Conservation (phyloP, 1,284 basidiomycete genomes). For the Schizophyllum amplum region DNA sequence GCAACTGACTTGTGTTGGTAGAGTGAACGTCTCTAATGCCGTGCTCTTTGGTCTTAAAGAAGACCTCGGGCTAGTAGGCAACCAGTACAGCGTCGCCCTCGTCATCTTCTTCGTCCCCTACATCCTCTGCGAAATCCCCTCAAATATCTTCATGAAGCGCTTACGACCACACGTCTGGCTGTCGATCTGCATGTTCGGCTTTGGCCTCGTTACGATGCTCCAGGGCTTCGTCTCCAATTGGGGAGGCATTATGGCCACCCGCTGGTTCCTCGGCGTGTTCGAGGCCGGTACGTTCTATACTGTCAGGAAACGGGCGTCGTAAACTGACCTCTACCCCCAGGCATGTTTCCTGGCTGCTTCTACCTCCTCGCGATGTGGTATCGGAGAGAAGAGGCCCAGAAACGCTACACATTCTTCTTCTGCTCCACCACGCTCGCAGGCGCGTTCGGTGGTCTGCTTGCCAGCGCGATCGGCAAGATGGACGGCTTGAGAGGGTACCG, state of each 20-base stretch:
- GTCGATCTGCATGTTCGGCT: not conserved
- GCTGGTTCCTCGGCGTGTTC: not conserved
- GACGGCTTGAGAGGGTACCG: not conserved
- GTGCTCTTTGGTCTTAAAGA: not conserved
- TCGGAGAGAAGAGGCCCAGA: not conserved
- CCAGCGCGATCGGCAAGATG: not conserved
- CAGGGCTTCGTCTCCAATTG: not conserved
- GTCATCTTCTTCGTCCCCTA: conserved; percentile 1
- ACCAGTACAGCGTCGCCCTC: not conserved
- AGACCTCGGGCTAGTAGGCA: not conserved
- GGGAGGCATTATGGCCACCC: not conserved
- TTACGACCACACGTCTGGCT: not conserved
- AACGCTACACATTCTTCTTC: conserved; percentile 1
- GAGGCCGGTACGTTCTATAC: not conserved
- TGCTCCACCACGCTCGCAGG: not conserved
- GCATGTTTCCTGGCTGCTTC: not conserved
- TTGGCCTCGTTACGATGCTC: conserved; percentile 2
- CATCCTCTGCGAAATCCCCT: conserved; percentile 1
- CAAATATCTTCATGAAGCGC: not conserved
- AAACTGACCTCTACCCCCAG: no score
- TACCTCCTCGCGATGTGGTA: conserved; percentile 3
- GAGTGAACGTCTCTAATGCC: not conserved
- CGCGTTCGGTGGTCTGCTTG: not conserved
- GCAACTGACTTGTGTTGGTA: not conserved
- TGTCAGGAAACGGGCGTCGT: no score